A percentile compares a stretch with the other conserved stretches of the same genome.
Evolutionary conservation across 2,329 filamentous ascomycete genomes (phyloP).

Genomic region (Scedosporium aurantiacum): DNA sequence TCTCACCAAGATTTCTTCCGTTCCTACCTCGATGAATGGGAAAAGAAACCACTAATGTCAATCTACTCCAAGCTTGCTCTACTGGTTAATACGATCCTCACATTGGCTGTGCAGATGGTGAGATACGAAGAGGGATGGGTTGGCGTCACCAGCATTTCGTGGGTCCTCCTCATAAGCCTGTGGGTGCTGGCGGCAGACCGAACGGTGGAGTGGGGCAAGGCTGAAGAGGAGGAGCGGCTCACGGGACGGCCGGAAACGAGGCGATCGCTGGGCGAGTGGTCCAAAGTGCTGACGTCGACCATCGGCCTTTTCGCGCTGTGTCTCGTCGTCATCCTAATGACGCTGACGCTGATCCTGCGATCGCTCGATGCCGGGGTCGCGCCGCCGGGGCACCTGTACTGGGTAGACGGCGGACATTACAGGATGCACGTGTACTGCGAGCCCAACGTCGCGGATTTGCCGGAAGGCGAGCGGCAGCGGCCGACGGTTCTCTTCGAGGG

Average conservation of each 20-base stretch:
- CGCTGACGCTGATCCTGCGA: conserved; percentile 67
- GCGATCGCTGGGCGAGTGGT: conserved; percentile 73
- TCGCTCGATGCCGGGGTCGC: conserved; percentile 65
- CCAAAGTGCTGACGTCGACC: conserved; percentile 65
- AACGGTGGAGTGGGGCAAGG: conserved; percentile 82
- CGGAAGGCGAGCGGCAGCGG: conserved; percentile 43
- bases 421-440: conserved; percentile 75
- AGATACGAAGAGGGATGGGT: conserved; percentile 83
- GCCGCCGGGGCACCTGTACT: conserved; percentile 63
- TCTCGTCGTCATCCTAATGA: conserved; percentile 61
- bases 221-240: conserved; percentile 81
- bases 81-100: conserved; percentile 62
- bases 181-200: conserved; percentile 74
- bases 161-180: conserved; percentile 65
- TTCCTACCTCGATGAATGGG: neutral
- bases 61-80: conserved; percentile 18
- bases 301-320: conserved; percentile 59
- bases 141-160: conserved; percentile 74
- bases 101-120: conserved; percentile 62
- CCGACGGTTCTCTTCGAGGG: conserved; percentile 81
- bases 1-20: neutral
- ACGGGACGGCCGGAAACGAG: conserved; percentile 82
- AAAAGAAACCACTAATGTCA: neutral
- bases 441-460: conserved; percentile 43
- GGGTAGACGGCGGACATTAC: conserved; percentile 77